Evolutionary conservation across 2,329 filamentous ascomycete genomes (phyloP).

Genomic region (Ceratocystiopsis minuta): DNA sequence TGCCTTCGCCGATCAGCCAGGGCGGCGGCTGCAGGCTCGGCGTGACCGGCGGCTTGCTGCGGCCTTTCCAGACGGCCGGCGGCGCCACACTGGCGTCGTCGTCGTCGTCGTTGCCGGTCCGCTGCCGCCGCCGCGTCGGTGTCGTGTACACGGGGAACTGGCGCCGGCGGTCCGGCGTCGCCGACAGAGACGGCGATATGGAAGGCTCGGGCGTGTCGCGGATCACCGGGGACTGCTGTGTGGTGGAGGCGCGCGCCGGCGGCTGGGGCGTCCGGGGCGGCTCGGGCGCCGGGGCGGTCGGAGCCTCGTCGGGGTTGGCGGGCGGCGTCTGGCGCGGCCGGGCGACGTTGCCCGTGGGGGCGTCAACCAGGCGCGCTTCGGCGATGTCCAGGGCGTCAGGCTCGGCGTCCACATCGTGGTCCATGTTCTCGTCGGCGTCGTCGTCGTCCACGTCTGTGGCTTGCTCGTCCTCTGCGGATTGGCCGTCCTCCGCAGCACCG

Average conservation of each 20-base stretch:
- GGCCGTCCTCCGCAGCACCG: neutral
- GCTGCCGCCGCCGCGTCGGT: neutral
- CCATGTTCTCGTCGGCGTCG: neutral
- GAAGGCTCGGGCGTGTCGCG: neutral
- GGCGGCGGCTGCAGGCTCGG: conserved; percentile 3
- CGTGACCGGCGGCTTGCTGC: conserved; percentile 4
- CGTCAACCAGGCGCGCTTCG: neutral
- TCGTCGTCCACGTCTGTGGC: neutral
- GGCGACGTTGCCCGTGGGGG: neutral
- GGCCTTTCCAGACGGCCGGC: conserved; percentile 4
- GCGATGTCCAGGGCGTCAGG: neutral
- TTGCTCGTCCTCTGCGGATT: neutral
- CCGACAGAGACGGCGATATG: conserved; percentile 2
- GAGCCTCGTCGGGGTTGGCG: neutral
- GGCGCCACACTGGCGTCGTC: neutral
- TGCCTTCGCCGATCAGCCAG: neutral
- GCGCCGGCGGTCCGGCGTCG: neutral
- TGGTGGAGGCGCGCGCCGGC: too few relatives aligned
- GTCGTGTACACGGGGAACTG: neutral
- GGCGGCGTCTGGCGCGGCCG: neutral
- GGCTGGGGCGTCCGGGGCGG: too few relatives aligned
- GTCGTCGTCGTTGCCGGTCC: neutral
- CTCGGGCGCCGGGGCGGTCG: neutral
- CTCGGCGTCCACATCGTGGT: neutral
- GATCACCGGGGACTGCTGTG: too few relatives aligned